phyloP scores from a whole-genome alignment of 306 rosid genomes.

The Fagus crenata region DNA sequence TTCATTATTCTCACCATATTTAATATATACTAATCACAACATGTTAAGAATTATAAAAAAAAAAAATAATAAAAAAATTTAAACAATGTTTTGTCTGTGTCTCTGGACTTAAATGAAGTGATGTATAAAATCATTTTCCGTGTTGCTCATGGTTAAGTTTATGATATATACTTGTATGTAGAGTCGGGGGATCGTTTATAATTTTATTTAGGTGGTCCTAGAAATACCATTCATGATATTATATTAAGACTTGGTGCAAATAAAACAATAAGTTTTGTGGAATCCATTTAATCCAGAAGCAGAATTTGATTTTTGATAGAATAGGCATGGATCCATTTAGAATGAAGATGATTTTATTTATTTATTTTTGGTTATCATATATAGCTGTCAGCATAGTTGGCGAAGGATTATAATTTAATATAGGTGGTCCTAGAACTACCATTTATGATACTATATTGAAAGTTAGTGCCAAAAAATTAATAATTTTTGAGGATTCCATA shows the following conservation, averaged over 20 bases:
- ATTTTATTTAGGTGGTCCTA: not conserved
- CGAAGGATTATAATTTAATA: not conserved
- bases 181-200: not conserved
- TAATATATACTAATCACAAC: too few relatives aligned
- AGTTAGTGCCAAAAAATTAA: not conserved
- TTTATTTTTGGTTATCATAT: not conserved
- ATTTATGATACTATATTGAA: not conserved
- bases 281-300: slow-evolving; percentile 1
- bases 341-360: too few relatives aligned
- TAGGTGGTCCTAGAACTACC: slow-evolving; percentile 1
- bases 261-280: not conserved
- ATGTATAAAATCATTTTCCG: too few relatives aligned
- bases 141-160: too few relatives aligned
- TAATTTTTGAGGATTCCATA: not conserved
- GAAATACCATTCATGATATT: not conserved
- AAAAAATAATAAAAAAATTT: too few relatives aligned
- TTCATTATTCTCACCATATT: too few relatives aligned
- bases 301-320: slow-evolving; percentile 13
- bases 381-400: not conserved
- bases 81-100: too few relatives aligned
- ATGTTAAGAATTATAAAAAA: too few relatives aligned
- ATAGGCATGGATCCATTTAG: not conserved
- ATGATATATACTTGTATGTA: too few relatives aligned
- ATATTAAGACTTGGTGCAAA: not conserved
- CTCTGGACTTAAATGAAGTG: too few relatives aligned